These are phyloP conservation scores for Cajanus cajan DNA, from an alignment of 306 rosid genomes.

Conservation along the genomic window DNA sequence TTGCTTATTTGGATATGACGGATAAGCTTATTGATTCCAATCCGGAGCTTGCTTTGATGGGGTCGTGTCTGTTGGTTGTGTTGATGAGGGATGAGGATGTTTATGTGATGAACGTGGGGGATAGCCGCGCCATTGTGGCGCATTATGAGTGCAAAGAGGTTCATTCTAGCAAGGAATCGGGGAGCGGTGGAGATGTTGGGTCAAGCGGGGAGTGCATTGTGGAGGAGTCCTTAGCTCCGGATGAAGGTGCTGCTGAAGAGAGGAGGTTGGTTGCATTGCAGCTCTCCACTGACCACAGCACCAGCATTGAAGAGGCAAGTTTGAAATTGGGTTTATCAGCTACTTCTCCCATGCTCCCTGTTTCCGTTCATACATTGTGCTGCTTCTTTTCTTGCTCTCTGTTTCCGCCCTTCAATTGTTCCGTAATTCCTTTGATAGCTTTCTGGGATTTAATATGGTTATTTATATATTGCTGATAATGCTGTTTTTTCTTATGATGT, in stretches of 20 bases:
- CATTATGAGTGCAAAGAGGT: conserved; percentile 56
- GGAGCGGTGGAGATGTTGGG: conserved; percentile 39
- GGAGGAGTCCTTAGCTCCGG: conserved; percentile 54
- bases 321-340: conserved; percentile 17
- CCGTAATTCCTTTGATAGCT: neutral
- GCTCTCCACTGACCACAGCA: conserved; percentile 89
- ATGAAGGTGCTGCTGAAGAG: conserved; percentile 43
- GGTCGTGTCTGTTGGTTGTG: conserved; percentile 77
- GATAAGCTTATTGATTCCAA: conserved; percentile 78
- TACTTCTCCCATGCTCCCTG: neutral
- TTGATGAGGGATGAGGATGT: conserved; percentile 95
- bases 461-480: neutral
- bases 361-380: neutral
- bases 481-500: neutral
- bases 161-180: conserved; percentile 34
- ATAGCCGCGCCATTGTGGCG: conserved; percentile 87
- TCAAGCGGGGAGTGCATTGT: conserved; percentile 51
- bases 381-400: conserved; percentile 1
- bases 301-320: conserved; percentile 81
- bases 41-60: conserved; percentile 92
- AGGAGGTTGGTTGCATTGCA: conserved; percentile 71
- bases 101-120: conserved; percentile 90
- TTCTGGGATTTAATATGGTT: neutral
- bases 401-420: neutral
- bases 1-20: conserved; percentile 78